These are phyloP conservation scores for Macadamia tetraphylla DNA, from an alignment of 164 flowering plant species.

Conservation along the genomic window DNA sequence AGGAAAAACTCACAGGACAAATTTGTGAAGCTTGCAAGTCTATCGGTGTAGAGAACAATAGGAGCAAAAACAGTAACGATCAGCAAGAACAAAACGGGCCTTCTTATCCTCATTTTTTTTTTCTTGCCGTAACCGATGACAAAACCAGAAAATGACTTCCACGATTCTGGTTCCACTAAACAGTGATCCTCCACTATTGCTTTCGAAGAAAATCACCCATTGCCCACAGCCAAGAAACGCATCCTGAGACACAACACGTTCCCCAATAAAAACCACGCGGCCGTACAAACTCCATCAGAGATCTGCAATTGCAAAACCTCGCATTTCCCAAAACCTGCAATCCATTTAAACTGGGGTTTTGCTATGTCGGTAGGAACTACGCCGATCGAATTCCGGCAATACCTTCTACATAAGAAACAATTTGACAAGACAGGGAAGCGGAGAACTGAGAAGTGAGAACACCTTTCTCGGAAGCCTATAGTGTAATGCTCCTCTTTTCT, in stretches of 20 bases:
- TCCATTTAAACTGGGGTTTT: no score
- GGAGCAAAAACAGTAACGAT: conserved; percentile 71
- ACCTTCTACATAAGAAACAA: no score
- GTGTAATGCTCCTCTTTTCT: no score
- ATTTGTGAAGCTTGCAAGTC: conserved; percentile 37
- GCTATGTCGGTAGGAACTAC: no score
- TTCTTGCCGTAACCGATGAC: not conserved
- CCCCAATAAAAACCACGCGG: not conserved
- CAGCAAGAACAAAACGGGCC: conserved; percentile 53
- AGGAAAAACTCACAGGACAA: conserved; percentile 30
- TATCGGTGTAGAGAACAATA: conserved; percentile 69
- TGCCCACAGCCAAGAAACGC: not conserved
- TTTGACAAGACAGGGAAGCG: no score
- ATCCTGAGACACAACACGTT: not conserved
- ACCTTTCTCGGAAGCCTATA: no score
- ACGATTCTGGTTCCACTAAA: not conserved
- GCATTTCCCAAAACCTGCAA: no score
- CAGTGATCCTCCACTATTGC: not conserved
- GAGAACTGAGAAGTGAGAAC: no score
- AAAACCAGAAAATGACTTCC: not conserved
- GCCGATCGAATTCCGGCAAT: no score
- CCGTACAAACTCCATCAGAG: not conserved
- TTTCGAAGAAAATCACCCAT: not conserved
- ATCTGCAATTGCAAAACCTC: not conserved
- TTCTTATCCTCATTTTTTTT: conserved; percentile 39